Evolutionary conservation across 164 flowering plant genomes (phyloP), one percentile per base, ranked within the genome.

Genomic region (Piper longum): DNA sequence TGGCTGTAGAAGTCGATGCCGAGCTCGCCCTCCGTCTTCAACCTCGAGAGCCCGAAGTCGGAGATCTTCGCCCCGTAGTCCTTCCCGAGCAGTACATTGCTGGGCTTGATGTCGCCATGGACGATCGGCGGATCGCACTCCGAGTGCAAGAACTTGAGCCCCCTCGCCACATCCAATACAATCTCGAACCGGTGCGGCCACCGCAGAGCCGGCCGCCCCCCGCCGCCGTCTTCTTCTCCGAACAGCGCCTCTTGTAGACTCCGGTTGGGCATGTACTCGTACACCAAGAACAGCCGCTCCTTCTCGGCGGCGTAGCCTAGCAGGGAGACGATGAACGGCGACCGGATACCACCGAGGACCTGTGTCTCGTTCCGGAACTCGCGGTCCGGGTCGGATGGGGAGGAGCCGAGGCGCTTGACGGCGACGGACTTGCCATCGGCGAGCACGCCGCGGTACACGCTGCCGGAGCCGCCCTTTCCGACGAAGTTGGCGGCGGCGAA

Each of bases 101-200:
- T 89, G 2, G 99, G 98, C 81, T 95, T 95, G 9, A 95, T 72
- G 70, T 95, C 99, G 4, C 99, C 98, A 66, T 91, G 99, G 67
- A 95, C 83, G 45, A 95, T 87, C 4, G 96, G 96, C 2, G 98
- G 96, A 40, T 89, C 96, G 70, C 96, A 89, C 1, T 83, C 93
- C 56, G 77, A 67, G 65, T 95, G 99, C 79, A 95, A 66, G 68
- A 89, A 95, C 48, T 81, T 81, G 6, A 95, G 77, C 0, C 93
- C 96, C 57, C 74, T 74, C 1, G 87, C 84, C 40, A 91, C 80
- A 64, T 91, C 99, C 41, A 77, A 71, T 2, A 95, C 75, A 54
- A 91, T 78, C 60, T 68, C 75, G 70, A 84, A 87, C 70, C 99
- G 79, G 57, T 70, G 74, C 0, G 76, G 82, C 99, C 99, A 95